Evolutionary conservation across 805 yeast species (phyloP).

Genomic region (Blastobotrys attinorum): DNA sequence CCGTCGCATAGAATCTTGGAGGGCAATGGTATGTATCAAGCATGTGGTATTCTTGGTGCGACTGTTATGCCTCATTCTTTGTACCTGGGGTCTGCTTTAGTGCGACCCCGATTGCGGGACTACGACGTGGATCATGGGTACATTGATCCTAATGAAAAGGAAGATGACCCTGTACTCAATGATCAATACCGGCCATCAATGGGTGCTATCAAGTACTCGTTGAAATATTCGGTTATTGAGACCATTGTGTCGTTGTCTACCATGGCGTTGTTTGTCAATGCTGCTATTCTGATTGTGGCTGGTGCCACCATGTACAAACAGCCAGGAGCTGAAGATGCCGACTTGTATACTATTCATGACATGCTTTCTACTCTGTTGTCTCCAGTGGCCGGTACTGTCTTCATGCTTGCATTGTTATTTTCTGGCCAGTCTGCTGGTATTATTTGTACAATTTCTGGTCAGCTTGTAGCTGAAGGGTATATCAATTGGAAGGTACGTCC

Average conservation of each 20-base stretch:
- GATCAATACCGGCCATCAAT: slow-evolving; percentile 59
- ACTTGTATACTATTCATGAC: slow-evolving; percentile 66
- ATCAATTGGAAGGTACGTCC: slow-evolving; percentile 74
- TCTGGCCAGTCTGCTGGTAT: slow-evolving; percentile 91
- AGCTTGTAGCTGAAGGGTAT: slow-evolving; percentile 87
- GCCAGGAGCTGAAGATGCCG: slow-evolving; percentile 68
- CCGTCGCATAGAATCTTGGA: slow-evolving; percentile 44
- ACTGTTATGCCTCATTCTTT: slow-evolving; percentile 94
- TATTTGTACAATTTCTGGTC: slow-evolving; percentile 90
- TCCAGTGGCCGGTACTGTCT: slow-evolving; percentile 71
- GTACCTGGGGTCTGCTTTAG: slow-evolving; percentile 82
- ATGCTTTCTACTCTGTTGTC: slow-evolving; percentile 56
- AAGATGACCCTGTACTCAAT: slow-evolving; percentile 33
- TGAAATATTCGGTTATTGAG: slow-evolving; percentile 67
- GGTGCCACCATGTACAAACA: slow-evolving; percentile 70
- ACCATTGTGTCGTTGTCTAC: slow-evolving; percentile 62
- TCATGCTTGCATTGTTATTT: slow-evolving; percentile 74
- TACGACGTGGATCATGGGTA: slow-evolving; percentile 63
- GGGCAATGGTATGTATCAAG: slow-evolving; percentile 63
- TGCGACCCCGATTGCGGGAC: slow-evolving; percentile 75
- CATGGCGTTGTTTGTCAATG: slow-evolving; percentile 78
- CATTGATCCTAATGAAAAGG: slow-evolving; percentile 15
- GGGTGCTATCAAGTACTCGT: slow-evolving; percentile 63
- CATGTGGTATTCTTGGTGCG: slow-evolving; percentile 86
- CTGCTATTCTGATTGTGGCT: slow-evolving; percentile 73